Evolutionary conservation across 2,329 filamentous ascomycete genomes (phyloP).

Genomic region (Xylariaceae sp.): DNA sequence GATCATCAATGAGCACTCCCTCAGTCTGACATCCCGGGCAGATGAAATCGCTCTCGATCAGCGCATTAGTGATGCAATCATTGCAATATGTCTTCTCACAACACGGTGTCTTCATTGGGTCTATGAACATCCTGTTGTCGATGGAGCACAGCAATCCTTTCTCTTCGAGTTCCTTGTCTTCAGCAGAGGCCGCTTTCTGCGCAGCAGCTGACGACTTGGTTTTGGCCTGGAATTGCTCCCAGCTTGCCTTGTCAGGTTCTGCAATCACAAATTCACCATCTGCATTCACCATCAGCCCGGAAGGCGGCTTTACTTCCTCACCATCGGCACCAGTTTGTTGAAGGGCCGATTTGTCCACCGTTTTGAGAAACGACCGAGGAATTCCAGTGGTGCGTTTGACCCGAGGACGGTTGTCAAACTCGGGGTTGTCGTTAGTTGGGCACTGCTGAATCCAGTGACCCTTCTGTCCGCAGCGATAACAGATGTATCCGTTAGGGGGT

Average conservation of each 20-base stretch:
- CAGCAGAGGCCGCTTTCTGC: constrained; percentile 69
- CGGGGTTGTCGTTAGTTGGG: constrained; percentile 96
- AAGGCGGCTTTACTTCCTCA: constrained; percentile 66
- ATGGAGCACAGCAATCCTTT: constrained; percentile 87
- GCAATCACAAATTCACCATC: constrained; percentile 97
- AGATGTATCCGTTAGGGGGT: constrained; percentile 89
- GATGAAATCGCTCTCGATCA: constrained; percentile 96
- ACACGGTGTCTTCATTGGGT: constrained; percentile 98
- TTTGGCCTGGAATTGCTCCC: constrained; percentile 96
- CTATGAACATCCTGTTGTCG: constrained; percentile 97
- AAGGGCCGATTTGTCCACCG: constrained; percentile 83
- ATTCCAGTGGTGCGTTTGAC: constrained; percentile 97
- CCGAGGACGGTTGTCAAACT: constrained; percentile 86
- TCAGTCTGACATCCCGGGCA: constrained; percentile 90
- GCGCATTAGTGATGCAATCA: constrained; percentile 98
- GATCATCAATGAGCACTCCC: constrained; percentile 87
- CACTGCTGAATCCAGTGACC: constrained; percentile 99
- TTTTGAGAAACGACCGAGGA: constrained; percentile 89
- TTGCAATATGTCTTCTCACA: constrained; percentile 98
- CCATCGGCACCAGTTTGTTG: constrained; percentile 73
- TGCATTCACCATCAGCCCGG: constrained; percentile 94
- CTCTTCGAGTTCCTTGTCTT: constrained; percentile 82
- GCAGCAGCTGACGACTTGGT: constrained; percentile 79
- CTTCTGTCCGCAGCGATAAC: constrained; percentile 93
- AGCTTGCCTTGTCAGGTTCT: constrained; percentile 89